These are phyloP conservation scores for Xylaria arbuscula DNA, from an alignment of 2,329 filamentous ascomycete species.

Conservation along the genomic window DNA sequence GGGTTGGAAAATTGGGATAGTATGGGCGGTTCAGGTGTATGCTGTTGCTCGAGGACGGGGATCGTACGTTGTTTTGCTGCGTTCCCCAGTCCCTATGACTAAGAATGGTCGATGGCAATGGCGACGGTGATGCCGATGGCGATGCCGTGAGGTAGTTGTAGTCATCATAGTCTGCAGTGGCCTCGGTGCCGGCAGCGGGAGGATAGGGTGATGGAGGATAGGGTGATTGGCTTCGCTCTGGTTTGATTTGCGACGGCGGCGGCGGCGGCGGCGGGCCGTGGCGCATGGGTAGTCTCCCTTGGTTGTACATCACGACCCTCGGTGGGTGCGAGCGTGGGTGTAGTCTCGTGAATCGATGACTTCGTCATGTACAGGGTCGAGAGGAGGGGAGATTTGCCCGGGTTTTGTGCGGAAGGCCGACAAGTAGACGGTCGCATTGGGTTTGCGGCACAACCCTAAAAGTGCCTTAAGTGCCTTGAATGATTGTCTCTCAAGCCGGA, in stretches of 20 bases:
- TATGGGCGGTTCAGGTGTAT: not conserved
- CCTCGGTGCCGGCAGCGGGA: not conserved
- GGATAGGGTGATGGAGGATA: not conserved
- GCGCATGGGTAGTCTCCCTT: not conserved
- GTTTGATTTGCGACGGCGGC: not conserved
- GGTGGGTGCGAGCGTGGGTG: not conserved
- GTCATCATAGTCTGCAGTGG: not conserved
- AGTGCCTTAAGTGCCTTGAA: not conserved
- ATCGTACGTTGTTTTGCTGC: too few species aligned
- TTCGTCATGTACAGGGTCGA: not conserved
- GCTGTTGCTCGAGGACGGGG: too few species aligned
- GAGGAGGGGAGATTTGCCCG: not conserved
- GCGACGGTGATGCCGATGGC: too few species aligned
- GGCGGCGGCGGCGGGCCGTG: not conserved
- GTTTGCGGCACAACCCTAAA: not conserved
- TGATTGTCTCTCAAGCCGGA: not conserved
- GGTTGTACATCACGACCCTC: slow-evolving; percentile 17
- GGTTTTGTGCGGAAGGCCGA: not conserved
- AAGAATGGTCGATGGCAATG: too few species aligned
- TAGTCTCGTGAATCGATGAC: not conserved
- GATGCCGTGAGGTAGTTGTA: not conserved
- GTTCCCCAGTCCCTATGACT: too few species aligned
- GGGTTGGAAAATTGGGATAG: not conserved
- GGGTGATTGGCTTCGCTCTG: not conserved
- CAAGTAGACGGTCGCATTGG: not conserved